A percentile compares a stretch with the other conserved stretches of the same genome.
These are phyloP conservation scores for Trichosporon coremiiforme DNA, from an alignment of 1,284 basidiomycete genomes.

Conservation along the genomic window DNA sequence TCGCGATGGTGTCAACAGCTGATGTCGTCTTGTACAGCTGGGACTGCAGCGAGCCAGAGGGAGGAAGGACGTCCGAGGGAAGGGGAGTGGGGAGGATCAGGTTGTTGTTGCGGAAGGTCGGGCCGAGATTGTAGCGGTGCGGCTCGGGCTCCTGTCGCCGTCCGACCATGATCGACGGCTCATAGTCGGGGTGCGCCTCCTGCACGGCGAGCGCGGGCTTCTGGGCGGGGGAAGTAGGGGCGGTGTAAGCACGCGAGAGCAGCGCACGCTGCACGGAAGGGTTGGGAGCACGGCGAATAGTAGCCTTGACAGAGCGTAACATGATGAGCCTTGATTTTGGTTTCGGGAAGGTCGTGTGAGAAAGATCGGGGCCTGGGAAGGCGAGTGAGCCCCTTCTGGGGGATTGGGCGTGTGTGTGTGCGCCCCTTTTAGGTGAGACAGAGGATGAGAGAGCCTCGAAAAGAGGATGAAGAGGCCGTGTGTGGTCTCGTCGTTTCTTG, in stretches of 20 bases:
- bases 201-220: slow-evolving; percentile 21
- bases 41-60: slow-evolving; percentile 32
- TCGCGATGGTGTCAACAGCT: slow-evolving; percentile 49
- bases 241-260: slow-evolving; percentile 20
- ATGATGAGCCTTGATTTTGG: slow-evolving; percentile 20
- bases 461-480: background rate
- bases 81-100: slow-evolving; percentile 39
- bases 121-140: slow-evolving; percentile 26
- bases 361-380: background rate
- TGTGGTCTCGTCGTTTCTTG: background rate
- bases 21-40: slow-evolving; percentile 48
- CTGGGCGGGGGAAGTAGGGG: slow-evolving; percentile 23
- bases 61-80: slow-evolving; percentile 35
- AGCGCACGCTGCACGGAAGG: background rate
- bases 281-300: slow-evolving; percentile 6
- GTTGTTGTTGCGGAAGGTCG: slow-evolving; percentile 4
- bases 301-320: slow-evolving; percentile 31
- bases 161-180: slow-evolving; percentile 22
- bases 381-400: slow-evolving; percentile 4
- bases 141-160: slow-evolving; percentile 24
- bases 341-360: slow-evolving; percentile 8
- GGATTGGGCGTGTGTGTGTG: background rate
- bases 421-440: background rate
- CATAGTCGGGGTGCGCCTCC: slow-evolving; percentile 21
- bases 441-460: background rate